Conservation (phyloP, 1,284 basidiomycete species). For the Naganishia cerealis region DNA sequence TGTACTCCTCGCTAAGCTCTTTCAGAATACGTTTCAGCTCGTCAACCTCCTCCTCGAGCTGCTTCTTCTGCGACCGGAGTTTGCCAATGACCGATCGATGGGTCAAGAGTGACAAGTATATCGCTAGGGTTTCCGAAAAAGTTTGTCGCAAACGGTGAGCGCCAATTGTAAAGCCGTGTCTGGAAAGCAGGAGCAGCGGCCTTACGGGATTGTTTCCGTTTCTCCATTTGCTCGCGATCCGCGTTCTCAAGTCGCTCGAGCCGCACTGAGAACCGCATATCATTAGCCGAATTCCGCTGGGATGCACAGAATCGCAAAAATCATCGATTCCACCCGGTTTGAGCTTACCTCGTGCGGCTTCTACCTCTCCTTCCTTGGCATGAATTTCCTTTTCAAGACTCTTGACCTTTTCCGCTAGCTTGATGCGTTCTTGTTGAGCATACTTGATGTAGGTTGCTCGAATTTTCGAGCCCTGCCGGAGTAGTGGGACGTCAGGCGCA, state of each 20-base stretch:
- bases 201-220: slow-evolving; percentile 81
- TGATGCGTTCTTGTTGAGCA: slow-evolving; percentile 80
- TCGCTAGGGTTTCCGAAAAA: slow-evolving; percentile 58
- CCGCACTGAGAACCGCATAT: slow-evolving; percentile 4
- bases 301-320: no score
- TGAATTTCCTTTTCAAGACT: slow-evolving; percentile 63
- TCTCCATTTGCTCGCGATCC: slow-evolving; percentile 60
- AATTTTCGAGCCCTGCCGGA: slow-evolving; percentile 77
- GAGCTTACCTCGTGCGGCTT: slow-evolving; percentile 43
- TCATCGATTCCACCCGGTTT: neutral
- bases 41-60: slow-evolving; percentile 71
- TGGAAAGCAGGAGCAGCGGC: slow-evolving; percentile 31
- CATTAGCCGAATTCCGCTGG: neutral
- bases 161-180: neutral
- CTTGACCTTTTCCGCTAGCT: slow-evolving; percentile 65
- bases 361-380: slow-evolving; percentile 62
- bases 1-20: slow-evolving; percentile 79
- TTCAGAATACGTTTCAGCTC: slow-evolving; percentile 81
- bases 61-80: slow-evolving; percentile 69
- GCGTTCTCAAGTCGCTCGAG: slow-evolving; percentile 34
- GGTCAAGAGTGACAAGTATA: slow-evolving; percentile 72
- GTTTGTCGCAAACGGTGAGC: neutral
- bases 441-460: slow-evolving; percentile 81
- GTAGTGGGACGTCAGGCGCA: neutral
- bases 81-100: slow-evolving; percentile 75